These are phyloP conservation scores for Rubus parviflorus DNA, from an alignment of 306 rosid species.

Conservation along the genomic window DNA sequence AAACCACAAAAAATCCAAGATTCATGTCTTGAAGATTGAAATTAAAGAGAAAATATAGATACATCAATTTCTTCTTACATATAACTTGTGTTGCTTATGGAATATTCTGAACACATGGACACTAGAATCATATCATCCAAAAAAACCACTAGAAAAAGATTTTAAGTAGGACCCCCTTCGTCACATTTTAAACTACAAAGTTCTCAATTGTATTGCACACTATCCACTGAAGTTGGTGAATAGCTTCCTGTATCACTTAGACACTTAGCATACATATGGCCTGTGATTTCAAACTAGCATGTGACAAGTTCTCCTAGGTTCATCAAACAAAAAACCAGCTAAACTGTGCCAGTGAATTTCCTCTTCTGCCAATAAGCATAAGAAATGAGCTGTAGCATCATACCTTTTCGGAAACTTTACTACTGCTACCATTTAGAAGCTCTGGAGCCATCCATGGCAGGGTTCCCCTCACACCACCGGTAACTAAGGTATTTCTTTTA, in stretches of 20 bases:
- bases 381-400: neutral
- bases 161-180: neutral
- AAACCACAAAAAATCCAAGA: neutral
- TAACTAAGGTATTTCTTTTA: constrained; percentile 77
- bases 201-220: neutral
- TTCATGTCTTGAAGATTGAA: neutral
- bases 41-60: neutral
- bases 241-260: neutral
- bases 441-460: constrained; percentile 98
- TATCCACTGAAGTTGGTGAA: neutral
- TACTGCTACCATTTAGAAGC: constrained; percentile 83
- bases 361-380: constrained; percentile 4
- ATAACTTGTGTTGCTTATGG: neutral
- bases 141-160: neutral
- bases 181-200: neutral
- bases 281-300: neutral
- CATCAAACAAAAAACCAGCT: neutral
- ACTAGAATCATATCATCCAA: neutral
- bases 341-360: neutral
- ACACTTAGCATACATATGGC: neutral
- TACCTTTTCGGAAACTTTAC: constrained; percentile 93
- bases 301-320: neutral
- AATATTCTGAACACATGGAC: neutral
- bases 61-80: neutral
- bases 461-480: constrained; percentile 89